Conservation (phyloP, 2,329 filamentous ascomycete genomes). For the Trichoderma afroharzianum region DNA sequence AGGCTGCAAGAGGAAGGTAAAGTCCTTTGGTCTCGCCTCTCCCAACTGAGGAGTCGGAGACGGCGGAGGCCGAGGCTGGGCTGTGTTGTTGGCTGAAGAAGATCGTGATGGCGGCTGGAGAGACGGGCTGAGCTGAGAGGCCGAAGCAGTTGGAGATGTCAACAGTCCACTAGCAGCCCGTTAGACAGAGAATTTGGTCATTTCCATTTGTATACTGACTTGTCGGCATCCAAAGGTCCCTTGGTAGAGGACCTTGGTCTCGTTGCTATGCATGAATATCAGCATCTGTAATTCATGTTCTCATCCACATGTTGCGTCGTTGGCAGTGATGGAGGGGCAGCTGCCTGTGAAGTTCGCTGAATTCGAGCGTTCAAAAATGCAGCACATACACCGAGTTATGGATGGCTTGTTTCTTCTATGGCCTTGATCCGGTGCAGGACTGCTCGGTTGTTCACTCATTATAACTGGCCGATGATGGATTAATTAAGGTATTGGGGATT, state of each 20-base stretch:
- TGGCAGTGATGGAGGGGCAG: not conserved
- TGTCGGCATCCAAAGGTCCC: slow-evolving; percentile 71
- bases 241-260: slow-evolving; percentile 68
- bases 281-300: not conserved
- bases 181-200: not conserved
- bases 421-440: slow-evolving; percentile 18
- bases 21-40: slow-evolving; percentile 55
- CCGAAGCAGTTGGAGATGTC: slow-evolving; percentile 29
- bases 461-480: not conserved
- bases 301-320: not conserved
- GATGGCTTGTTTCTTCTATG: slow-evolving; percentile 32
- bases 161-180: slow-evolving; percentile 26
- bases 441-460: slow-evolving; percentile 15
- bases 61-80: slow-evolving; percentile 25
- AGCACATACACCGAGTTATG: slow-evolving; percentile 34
- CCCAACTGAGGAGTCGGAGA: slow-evolving; percentile 31
- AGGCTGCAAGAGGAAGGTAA: slow-evolving; percentile 74
- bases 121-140: slow-evolving; percentile 17
- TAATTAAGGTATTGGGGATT: not conserved
- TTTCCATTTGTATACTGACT: slow-evolving; percentile 51
- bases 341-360: not conserved
- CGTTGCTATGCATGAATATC: slow-evolving; percentile 35
- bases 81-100: slow-evolving; percentile 25
- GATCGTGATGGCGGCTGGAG: slow-evolving; percentile 17
- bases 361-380: not conserved